Percentiles rank a stretch among this genome's conserved stretches.
Conservation (phyloP, 371 early-diverging fungal species). For the Mucor sp. region DNA sequence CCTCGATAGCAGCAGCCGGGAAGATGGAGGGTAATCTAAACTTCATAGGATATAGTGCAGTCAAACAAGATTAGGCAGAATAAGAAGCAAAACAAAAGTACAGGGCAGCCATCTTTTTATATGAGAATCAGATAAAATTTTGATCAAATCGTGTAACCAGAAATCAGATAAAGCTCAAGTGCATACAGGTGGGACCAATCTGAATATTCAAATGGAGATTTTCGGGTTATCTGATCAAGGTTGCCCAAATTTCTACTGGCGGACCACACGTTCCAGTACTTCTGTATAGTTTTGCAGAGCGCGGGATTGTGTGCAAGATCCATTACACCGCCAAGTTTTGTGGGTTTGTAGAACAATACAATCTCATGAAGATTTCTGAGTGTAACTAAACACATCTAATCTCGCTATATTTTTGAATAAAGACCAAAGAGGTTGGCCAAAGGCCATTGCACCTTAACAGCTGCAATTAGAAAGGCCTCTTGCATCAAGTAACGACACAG, state of each 20-base stretch:
- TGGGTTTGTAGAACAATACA: background rate
- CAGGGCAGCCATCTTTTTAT: background rate
- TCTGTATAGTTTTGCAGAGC: background rate
- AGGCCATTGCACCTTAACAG: background rate
- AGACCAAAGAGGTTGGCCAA: background rate
- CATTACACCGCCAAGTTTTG: background rate
- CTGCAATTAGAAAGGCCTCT: background rate
- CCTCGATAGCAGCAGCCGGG: background rate
- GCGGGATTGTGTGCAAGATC: background rate
- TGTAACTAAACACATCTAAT: background rate
- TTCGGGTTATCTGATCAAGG: conserved; percentile 1
- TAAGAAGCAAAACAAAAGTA: background rate
- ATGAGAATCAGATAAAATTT: background rate
- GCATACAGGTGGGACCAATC: background rate
- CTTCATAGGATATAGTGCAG: background rate
- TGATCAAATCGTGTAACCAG: background rate
- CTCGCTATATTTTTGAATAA: background rate
- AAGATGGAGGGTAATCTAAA: conserved; percentile 5
- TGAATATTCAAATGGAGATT: background rate
- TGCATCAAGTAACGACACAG: too few relatives aligned
- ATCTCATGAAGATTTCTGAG: background rate
- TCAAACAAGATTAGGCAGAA: background rate
- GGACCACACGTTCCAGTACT: background rate
- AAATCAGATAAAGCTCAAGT: background rate
- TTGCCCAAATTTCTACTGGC: background rate